Conservation (phyloP, 2,329 filamentous ascomycete genomes). For the Exophiala viscosa region DNA sequence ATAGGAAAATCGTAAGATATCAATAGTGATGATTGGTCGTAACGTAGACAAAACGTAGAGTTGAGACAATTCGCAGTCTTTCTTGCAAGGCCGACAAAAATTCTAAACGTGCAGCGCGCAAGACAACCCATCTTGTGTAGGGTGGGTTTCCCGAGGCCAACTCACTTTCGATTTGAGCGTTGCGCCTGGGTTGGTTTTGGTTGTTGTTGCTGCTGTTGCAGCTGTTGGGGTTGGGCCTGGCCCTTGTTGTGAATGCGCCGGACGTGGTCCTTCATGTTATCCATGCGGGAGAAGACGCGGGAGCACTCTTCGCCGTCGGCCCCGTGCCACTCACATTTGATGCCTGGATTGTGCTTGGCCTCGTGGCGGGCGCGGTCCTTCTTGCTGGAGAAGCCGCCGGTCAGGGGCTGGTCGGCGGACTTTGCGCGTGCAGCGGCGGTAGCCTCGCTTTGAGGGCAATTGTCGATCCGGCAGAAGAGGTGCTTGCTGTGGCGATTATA, state of each 20-base stretch:
- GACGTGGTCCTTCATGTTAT: conserved; percentile 58
- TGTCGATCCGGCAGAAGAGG: conserved; percentile 57
- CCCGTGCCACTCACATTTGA: conserved; percentile 43
- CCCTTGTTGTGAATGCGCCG: conserved; percentile 40
- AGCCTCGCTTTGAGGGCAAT: conserved; percentile 50
- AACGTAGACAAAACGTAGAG: background rate
- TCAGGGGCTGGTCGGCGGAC: conserved; percentile 35
- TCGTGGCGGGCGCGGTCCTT: conserved; percentile 61
- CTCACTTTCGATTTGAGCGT: conserved; percentile 14
- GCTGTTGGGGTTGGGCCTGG: conserved; percentile 17
- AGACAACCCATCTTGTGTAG: too few species aligned
- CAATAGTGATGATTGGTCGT: background rate
- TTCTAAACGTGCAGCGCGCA: too few species aligned
- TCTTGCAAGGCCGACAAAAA: too few species aligned
- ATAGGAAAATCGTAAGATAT: background rate
- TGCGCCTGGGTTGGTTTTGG: background rate
- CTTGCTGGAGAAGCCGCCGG: conserved; percentile 60
- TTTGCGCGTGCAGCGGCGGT: conserved; percentile 18
- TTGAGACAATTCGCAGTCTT: too few species aligned
- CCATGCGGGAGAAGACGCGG: conserved; percentile 57
- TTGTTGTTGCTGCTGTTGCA: conserved; percentile 14
- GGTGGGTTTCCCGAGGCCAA: background rate
- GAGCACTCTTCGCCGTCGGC: conserved; percentile 46
- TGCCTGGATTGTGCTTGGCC: conserved; percentile 60
- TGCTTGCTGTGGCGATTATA: conserved; percentile 61